Conservation (phyloP, 441 rosid species). For the Biscutella laevigata region DNA sequence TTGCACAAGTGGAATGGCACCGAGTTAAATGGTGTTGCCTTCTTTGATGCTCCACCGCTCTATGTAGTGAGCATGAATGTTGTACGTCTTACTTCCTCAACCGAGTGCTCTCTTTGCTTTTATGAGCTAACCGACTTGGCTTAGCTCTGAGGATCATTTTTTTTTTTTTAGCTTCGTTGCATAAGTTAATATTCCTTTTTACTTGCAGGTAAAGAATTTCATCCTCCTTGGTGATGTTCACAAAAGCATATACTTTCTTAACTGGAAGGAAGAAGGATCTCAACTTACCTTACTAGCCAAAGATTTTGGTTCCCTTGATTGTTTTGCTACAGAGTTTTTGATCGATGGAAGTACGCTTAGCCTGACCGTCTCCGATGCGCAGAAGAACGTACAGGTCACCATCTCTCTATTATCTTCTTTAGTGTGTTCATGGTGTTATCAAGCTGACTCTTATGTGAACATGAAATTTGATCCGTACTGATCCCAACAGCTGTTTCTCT, state of each 20-base stretch:
- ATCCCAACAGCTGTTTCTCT: neutral
- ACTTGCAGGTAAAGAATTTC: constrained; percentile 50
- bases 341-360: constrained; percentile 96
- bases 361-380: constrained; percentile 88
- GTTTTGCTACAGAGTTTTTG: constrained; percentile 90
- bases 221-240: constrained; percentile 73
- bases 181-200: constrained; percentile 6
- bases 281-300: constrained; percentile 89
- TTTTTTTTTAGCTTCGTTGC: constrained; percentile 8
- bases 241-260: constrained; percentile 90
- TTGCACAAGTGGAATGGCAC: constrained; percentile 92
- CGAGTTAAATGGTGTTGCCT: constrained; percentile 72
- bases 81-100: constrained; percentile 42
- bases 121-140: constrained; percentile 12
- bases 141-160: constrained; percentile 5
- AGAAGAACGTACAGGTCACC: constrained; percentile 84
- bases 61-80: constrained; percentile 94
- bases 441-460: neutral
- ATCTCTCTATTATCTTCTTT: neutral
- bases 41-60: constrained; percentile 91
- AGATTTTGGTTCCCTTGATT: constrained; percentile 93
- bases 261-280: constrained; percentile 98
- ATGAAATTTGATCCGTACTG: neutral
- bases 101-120: constrained; percentile 10
- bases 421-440: neutral